Percentiles rank a stretch among this genome's conserved stretches.
phyloP scores from a whole-genome alignment of 257 asterid genomes.

The Jacaranda copaia region DNA sequence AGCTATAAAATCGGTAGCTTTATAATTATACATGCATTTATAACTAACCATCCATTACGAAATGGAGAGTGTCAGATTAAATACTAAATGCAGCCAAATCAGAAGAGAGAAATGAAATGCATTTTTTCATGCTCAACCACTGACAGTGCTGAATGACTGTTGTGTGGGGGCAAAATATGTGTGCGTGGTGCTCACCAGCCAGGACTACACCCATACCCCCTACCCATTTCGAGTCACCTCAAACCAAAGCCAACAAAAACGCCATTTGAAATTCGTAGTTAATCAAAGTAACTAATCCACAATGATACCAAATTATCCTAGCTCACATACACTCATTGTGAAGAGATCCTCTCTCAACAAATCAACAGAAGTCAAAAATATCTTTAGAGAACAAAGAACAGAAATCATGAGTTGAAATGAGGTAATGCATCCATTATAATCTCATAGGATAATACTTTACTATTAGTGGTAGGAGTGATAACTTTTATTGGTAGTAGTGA shows the following conservation, averaged over 20 bases:
- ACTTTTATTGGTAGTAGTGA: too few relatives aligned
- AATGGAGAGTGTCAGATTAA: too few relatives aligned
- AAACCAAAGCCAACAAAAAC: not conserved
- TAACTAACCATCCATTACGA: not conserved
- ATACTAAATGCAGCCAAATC: not conserved
- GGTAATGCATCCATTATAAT: constrained; percentile 2
- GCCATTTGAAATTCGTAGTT: not conserved
- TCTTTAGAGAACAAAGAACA: not conserved
- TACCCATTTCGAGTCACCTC: not conserved
- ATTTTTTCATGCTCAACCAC: constrained; percentile 18
- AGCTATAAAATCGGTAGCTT: constrained; percentile 2
- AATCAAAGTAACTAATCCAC: constrained; percentile 12
- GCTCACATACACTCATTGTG: constrained; percentile 1
- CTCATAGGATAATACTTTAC: not conserved
- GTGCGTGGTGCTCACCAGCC: not conserved
- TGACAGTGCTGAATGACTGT: not conserved
- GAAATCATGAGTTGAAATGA: not conserved
- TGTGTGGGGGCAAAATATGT: not conserved
- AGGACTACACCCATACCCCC: not conserved
- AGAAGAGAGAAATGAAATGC: not conserved
- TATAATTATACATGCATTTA: not conserved
- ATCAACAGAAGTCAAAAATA: not conserved
- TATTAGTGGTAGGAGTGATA: not conserved
- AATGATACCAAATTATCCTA: not conserved
- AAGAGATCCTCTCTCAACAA: not conserved